Base-by-base conservation (phyloP, 2,329 filamentous ascomycete genomes). In the Claviceps pusilla region DNA sequence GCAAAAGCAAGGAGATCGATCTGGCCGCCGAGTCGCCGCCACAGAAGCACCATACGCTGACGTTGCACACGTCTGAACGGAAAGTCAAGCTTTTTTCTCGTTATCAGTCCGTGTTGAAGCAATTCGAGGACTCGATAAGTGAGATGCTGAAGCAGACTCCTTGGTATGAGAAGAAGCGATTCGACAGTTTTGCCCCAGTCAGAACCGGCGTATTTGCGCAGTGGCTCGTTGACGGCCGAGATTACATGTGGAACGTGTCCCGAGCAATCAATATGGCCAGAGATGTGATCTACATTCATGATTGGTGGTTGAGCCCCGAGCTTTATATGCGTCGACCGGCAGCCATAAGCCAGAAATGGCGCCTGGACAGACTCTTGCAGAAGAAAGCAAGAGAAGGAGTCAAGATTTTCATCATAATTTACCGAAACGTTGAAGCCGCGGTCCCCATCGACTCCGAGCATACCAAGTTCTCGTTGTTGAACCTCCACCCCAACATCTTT, bases 211-310 rank as follows among this genome's bases (percentile, higher is more conserved):
- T 93, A 33, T 93, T 91, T 70, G 89, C 90, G 2, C 89, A 96
- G 64, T 97, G 91, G 90, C 79, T 98, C 9, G 91, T 98, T 0
- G 93, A 98, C 69, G 93, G 88, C 16, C 82, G 93, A 60, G 93
- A 98, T 67, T 94, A 97, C 73, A 97, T 97, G 91, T 98, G 93
- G 93, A 95, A 96, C 66, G 89, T 97, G 7, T 97, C 91, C 11
- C 82, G 91, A 59, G 93, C 93, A 12, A 94, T 98, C 63, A 93
- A 89, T 66, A 95, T 96, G 82, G 93, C 93, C 9, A 88, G 88
- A 63, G 93, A 97, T 71, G 91, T 97, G 57, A 91, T 98, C 61
- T 97, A 97, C 69, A 97, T 98, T 58, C 93, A 98, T 67, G 93
- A 97, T 68, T 98, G 93, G 93, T 98, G 93, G 93, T 73, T 98